Base-by-base conservation (phyloP, 768 basidiomycete genomes). In the Candolleomyces aberdarensis region DNA sequence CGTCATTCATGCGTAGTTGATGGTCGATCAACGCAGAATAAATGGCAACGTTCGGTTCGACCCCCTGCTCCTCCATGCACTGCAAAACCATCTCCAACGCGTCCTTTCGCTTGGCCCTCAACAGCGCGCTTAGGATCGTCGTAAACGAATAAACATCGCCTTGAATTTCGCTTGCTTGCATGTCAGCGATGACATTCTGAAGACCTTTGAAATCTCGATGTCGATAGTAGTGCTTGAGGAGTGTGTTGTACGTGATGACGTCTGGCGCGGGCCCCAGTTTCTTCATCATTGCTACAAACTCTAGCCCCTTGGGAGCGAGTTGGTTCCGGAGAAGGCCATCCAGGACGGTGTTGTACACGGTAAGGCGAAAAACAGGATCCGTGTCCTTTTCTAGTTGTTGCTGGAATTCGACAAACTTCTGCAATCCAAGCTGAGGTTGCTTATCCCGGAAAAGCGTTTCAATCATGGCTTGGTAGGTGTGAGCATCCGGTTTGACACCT, bases 131-230 rank as follows among this genome's bases (percentile, higher is more conserved):
- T 17, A 98, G 84, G 36, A 98, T 80, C 13, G 88, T 94, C 3
- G 95, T 94, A 72, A 88, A 98, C 0, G 91, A 97, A 72, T 88
- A 85, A 11, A 91, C 84, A 70, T 98, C 92, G 7, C 93, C 91
- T 20, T 73, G 66, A 39, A 96, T 67, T 0, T 80, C 79, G 1
- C 74, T 78, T 14, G 76, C 69, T 26, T 77, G 71, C 77, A 96
- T 85, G 59, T 78, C 72, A 51, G 80, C 79, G 51, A 98, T 73
- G 22, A 86, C 71, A 17, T 71, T 64, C 3, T 85, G 83, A 62
- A 96, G 77, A 1, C 75, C 76, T 57, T 83, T 80, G 66, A 92
- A 80, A 70, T 95, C 84, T 31, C 80, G 78, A 53, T 77, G 82
- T 41, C 84, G 81, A 14, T 82, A 82, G 67, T 90, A 84, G 66